A percentile compares a stretch with the other conserved stretches of the same genome.
phyloP scores from a whole-genome alignment of 2,329 filamentous ascomycete species.

The Dactylonectria macrodidyma region DNA sequence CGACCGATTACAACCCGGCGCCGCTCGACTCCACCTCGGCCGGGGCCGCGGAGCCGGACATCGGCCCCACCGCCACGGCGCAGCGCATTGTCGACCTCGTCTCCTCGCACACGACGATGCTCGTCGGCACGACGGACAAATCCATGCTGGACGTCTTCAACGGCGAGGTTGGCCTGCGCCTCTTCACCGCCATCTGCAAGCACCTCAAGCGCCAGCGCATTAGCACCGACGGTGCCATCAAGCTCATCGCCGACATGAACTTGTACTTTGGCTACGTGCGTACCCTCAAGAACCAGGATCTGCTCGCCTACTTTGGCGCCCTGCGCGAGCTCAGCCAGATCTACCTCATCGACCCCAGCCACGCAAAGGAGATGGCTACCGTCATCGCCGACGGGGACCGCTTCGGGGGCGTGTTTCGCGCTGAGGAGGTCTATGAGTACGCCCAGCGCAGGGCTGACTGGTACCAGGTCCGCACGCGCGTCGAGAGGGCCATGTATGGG shows the following conservation, averaged over 20 bases:
- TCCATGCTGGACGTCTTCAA: conserved; percentile 99
- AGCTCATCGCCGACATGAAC: conserved; percentile 96
- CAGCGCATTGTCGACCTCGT: conserved; percentile 87
- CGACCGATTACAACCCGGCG: conserved; percentile 90
- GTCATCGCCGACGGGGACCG: conserved; percentile 94
- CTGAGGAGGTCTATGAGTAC: conserved; percentile 98
- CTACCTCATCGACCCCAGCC: conserved; percentile 86
- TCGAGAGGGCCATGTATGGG: conserved; percentile 98
- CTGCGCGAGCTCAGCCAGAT: conserved; percentile 95
- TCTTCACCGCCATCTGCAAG: conserved; percentile 95
- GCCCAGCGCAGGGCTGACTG: conserved; percentile 94
- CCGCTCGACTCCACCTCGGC: conserved; percentile 38
- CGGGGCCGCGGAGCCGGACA: conserved; percentile 54
- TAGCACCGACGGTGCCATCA: conserved; percentile 89
- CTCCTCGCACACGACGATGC: conserved; percentile 90
- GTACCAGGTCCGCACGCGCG: conserved; percentile 89
- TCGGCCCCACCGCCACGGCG: conserved; percentile 84
- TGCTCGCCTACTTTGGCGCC: conserved; percentile 92
- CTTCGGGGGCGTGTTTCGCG: conserved; percentile 92
- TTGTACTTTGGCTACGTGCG: conserved; percentile 90
- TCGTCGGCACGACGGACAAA: conserved; percentile 96
- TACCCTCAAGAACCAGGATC: conserved; percentile 84
- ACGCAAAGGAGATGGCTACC: conserved; percentile 94
- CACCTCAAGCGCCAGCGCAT: conserved; percentile 97
- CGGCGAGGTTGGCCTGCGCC: conserved; percentile 92